phyloP scores from a whole-genome alignment of 2,329 filamentous ascomycete species.

The Monosporascus sp. region DNA sequence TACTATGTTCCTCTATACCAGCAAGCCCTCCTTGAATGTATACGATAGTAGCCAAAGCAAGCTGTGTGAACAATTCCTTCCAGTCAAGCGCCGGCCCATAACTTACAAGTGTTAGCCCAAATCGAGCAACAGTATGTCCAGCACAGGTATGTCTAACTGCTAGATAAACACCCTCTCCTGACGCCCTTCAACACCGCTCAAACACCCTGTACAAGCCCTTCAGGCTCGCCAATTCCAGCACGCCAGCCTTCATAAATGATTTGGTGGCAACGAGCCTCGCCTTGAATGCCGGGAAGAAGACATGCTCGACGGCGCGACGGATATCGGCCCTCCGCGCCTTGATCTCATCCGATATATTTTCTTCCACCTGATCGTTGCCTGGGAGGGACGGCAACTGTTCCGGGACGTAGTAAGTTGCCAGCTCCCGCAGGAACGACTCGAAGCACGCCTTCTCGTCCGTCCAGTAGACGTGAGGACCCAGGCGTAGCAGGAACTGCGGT shows the following conservation, averaged over 20 bases:
- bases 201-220: slow-evolving; percentile 94
- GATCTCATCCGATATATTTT: slow-evolving; percentile 42
- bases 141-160: background rate
- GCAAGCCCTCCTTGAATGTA: background rate
- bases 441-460: slow-evolving; percentile 80
- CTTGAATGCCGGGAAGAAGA: slow-evolving; percentile 87
- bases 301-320: slow-evolving; percentile 71
- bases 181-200: slow-evolving; percentile 67
- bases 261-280: slow-evolving; percentile 76
- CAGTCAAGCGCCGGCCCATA: too few relatives aligned
- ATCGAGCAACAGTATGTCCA: background rate
- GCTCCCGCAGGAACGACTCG: slow-evolving; percentile 73
- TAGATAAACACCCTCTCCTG: background rate
- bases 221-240: slow-evolving; percentile 84
- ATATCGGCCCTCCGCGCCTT: slow-evolving; percentile 62
- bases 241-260: slow-evolving; percentile 63
- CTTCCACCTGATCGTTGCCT: slow-evolving; percentile 29
- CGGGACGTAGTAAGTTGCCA: slow-evolving; percentile 86
- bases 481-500: slow-evolving; percentile 77
- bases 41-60: background rate
- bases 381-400: slow-evolving; percentile 62
- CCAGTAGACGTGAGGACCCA: slow-evolving; percentile 90
- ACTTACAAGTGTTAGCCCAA: background rate
- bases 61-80: too few relatives aligned
- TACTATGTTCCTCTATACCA: background rate